Conservation (phyloP, 495 filamentous ascomycete species). For the Astrothelium macrocarpum region DNA sequence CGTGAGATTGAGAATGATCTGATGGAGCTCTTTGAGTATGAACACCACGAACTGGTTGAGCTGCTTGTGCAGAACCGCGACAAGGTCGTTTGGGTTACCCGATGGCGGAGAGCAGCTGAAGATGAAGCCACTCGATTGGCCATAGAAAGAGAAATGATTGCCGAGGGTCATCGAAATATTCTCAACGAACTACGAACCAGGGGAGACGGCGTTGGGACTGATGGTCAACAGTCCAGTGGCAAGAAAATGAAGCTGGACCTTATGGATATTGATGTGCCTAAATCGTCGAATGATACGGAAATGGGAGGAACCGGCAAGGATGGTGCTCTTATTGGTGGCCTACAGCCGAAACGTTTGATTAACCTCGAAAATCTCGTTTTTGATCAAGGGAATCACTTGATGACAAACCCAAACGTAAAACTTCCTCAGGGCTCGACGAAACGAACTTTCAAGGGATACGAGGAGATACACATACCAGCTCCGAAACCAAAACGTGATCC, state of each 20-base stretch:
- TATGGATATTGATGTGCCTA: slow-evolving; percentile 79
- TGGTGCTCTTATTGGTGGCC: slow-evolving; percentile 64
- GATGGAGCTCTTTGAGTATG: slow-evolving; percentile 96
- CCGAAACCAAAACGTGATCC: slow-evolving; percentile 76
- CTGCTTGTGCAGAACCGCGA: slow-evolving; percentile 86
- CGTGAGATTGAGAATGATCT: slow-evolving; percentile 96
- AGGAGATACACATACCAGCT: slow-evolving; percentile 92
- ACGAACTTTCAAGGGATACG: slow-evolving; percentile 91
- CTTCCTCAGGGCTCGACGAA: slow-evolving; percentile 94
- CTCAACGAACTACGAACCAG: slow-evolving; percentile 66
- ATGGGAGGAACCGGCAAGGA: slow-evolving; percentile 46
- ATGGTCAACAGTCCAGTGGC: slow-evolving; percentile 39
- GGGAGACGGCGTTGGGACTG: slow-evolving; percentile 25
- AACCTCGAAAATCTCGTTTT: slow-evolving; percentile 95
- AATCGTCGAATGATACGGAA: slow-evolving; percentile 33
- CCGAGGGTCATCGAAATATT: slow-evolving; percentile 75
- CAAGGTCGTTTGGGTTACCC: slow-evolving; percentile 91
- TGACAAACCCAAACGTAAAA: slow-evolving; percentile 93
- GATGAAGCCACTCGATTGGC: slow-evolving; percentile 64
- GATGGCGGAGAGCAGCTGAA: slow-evolving; percentile 73
- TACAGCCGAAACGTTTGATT: slow-evolving; percentile 78
- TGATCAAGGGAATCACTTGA: slow-evolving; percentile 95
- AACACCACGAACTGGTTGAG: slow-evolving; percentile 85
- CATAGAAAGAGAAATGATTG: slow-evolving; percentile 82
- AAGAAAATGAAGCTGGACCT: slow-evolving; percentile 72